Conservation (phyloP, 306 rosid species). For the Echinosophora koreensis region DNA sequence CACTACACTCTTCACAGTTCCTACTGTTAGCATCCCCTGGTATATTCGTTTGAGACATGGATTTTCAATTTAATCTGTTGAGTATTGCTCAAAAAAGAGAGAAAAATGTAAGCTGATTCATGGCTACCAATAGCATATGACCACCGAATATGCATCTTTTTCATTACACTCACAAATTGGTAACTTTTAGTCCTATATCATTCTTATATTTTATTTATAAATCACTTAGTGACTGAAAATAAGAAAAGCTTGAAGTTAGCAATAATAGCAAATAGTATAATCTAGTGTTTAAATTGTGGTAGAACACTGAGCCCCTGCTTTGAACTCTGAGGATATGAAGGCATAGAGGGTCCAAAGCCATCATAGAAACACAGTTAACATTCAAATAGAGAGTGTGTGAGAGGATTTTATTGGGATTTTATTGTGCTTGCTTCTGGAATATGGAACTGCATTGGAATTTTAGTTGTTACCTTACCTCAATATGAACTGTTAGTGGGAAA, state of each 20-base stretch:
- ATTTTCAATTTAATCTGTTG: slow-evolving; percentile 38
- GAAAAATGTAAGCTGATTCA: slow-evolving; percentile 42
- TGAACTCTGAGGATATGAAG: slow-evolving; percentile 61
- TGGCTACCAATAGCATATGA: slow-evolving; percentile 44
- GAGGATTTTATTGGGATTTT: too few species aligned
- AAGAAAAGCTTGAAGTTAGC: background rate
- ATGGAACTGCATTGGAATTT: too few species aligned
- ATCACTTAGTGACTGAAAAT: slow-evolving; percentile 44
- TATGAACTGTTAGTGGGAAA: too few species aligned
- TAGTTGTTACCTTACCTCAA: too few species aligned
- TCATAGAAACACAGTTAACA: slow-evolving; percentile 75
- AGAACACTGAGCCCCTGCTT: slow-evolving; percentile 76
- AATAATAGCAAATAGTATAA: background rate
- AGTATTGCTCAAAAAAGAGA: slow-evolving; percentile 38
- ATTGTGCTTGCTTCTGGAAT: too few species aligned
- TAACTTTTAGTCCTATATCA: slow-evolving; percentile 43
- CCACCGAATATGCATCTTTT: slow-evolving; percentile 45
- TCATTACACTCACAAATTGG: slow-evolving; percentile 47
- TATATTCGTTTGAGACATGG: slow-evolving; percentile 43
- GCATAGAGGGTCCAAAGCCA: slow-evolving; percentile 66
- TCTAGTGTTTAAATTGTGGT: slow-evolving; percentile 60
- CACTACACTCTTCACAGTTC: background rate
- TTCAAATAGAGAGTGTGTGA: too few species aligned
- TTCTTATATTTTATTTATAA: slow-evolving; percentile 52
- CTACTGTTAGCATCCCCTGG: slow-evolving; percentile 18